Percentiles rank a stretch among this genome's conserved stretches.
Conservation (phyloP, 345 rosid species). For the Psidium guajava region DNA sequence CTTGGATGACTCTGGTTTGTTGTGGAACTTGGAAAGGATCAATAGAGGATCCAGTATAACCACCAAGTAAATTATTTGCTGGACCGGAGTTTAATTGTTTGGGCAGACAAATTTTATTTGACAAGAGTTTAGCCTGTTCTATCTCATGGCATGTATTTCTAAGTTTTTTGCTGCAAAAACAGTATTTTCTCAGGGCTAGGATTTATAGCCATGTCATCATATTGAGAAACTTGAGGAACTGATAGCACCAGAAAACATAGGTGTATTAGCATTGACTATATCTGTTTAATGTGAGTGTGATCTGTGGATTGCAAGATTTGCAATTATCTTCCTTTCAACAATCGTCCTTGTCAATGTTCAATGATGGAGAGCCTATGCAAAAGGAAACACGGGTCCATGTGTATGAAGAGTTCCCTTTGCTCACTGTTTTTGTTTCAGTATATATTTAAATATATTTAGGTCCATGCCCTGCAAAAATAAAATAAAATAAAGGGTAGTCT, state of each 20-base stretch:
- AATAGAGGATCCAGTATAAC: background rate
- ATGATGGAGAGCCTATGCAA: background rate
- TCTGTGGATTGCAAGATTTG: background rate
- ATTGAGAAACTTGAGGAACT: background rate
- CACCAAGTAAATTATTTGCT: background rate
- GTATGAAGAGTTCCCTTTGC: background rate
- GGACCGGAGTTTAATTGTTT: background rate
- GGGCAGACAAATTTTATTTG: background rate
- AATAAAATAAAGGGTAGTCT: background rate
- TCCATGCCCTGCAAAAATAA: background rate
- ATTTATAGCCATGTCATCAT: background rate
- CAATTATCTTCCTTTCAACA: background rate
- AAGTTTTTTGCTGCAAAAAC: background rate
- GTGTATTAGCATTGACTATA: background rate
- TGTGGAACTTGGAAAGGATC: background rate
- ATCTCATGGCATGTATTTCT: background rate
- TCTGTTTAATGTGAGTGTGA: background rate
- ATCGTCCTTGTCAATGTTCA: background rate
- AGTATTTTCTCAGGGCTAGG: background rate
- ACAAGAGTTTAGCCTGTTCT: background rate
- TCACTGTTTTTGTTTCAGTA: background rate
- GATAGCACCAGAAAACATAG: background rate
- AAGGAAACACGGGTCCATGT: background rate
- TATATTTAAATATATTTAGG: background rate
- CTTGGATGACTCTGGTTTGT: background rate